Percentiles rank a stretch among this genome's conserved stretches.
phyloP scores from a whole-genome alignment of 768 basidiomycete genomes.

The Coprinellus aureogranulatus region DNA sequence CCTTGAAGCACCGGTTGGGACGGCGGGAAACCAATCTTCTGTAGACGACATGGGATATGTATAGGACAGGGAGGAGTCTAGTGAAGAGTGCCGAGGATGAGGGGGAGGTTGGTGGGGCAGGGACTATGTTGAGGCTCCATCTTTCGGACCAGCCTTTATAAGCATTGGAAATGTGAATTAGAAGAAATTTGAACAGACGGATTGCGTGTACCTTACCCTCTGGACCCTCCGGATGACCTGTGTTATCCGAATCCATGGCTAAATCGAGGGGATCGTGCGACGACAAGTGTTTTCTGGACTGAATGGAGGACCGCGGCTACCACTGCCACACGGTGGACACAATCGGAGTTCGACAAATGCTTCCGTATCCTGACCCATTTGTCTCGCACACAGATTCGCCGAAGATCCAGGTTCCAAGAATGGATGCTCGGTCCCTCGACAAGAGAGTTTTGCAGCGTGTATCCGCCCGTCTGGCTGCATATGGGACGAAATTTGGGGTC shows the following conservation, averaged over 20 bases:
- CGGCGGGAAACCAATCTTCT: constrained; percentile 36
- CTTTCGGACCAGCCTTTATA: background rate
- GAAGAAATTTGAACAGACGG: background rate
- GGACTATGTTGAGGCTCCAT: background rate
- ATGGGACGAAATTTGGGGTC: background rate
- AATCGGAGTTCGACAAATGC: background rate
- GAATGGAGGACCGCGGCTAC: background rate
- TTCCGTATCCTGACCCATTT: background rate
- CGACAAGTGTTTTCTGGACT: background rate
- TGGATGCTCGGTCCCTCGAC: background rate
- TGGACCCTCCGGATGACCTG: background rate
- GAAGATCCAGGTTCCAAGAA: background rate
- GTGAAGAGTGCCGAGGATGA: background rate
- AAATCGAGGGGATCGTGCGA: background rate
- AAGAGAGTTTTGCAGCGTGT: background rate
- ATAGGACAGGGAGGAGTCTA: background rate
- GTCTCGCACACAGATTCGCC: background rate
- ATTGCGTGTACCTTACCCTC: background rate
- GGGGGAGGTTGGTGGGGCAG: background rate
- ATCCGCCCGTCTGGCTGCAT: background rate
- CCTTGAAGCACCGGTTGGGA: constrained; percentile 19
- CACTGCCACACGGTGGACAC: background rate
- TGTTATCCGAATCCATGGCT: background rate
- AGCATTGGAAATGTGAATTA: background rate
- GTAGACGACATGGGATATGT: background rate